Percentiles rank a stretch among this genome's conserved stretches.
Conservation (phyloP, 1,284 basidiomycete genomes). For the Fomes fomentarius region DNA sequence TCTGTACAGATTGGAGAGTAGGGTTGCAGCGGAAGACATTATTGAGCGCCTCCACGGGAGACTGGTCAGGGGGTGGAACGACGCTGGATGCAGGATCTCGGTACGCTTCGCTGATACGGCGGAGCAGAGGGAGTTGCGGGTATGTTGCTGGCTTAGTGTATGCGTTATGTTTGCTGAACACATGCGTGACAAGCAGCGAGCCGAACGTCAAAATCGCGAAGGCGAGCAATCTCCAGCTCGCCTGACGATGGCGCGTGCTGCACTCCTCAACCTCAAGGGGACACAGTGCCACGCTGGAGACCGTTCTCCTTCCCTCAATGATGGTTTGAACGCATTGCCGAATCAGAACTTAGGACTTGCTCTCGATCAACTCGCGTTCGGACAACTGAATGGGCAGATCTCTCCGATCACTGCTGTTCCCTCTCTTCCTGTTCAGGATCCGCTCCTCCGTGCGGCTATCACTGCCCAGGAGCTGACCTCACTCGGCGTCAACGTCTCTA, state of each 20-base stretch:
- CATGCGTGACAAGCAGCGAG: constrained; percentile 28
- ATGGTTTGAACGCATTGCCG: constrained; percentile 13
- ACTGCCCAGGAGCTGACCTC: constrained; percentile 6
- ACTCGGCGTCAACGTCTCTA: constrained; percentile 3
- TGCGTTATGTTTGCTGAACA: not conserved
- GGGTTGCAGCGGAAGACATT: constrained; percentile 68
- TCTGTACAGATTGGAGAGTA: constrained; percentile 59
- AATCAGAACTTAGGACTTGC: constrained; percentile 16
- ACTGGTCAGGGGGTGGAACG: constrained; percentile 77
- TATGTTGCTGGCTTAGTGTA: constrained; percentile 30
- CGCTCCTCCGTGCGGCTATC: not conserved
- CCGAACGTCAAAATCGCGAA: constrained; percentile 47
- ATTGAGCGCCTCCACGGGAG: constrained; percentile 74
- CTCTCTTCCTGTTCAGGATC: constrained; percentile 4
- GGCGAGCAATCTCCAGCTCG: constrained; percentile 63
- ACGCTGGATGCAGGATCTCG: constrained; percentile 69
- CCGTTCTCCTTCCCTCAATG: constrained; percentile 12
- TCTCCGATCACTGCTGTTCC: constrained; percentile 11
- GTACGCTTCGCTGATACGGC: constrained; percentile 75
- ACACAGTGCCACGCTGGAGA: constrained; percentile 44
- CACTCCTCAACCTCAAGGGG: constrained; percentile 72
- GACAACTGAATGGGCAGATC: constrained; percentile 9
- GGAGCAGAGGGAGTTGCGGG: constrained; percentile 50
- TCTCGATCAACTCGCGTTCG: constrained; percentile 11
- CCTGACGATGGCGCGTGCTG: constrained; percentile 75